phyloP scores from a whole-genome alignment of 441 rosid species.

The Theobroma grandiflorum region DNA sequence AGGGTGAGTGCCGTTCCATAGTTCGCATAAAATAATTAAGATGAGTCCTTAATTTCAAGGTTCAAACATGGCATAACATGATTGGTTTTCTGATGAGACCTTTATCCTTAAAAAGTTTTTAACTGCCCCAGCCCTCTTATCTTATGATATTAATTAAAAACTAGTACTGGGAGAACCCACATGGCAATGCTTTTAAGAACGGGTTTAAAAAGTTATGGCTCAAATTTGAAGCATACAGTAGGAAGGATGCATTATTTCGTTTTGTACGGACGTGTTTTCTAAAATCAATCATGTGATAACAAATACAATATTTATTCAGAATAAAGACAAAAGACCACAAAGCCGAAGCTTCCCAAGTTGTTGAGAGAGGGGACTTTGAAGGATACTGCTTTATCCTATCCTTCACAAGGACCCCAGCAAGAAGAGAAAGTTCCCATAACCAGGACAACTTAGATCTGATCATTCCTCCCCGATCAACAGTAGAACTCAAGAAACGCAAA shows the following conservation, averaged over 20 bases:
- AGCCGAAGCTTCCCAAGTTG: constrained; percentile 31
- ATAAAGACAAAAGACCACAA: constrained; percentile 14
- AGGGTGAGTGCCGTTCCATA: neutral
- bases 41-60: neutral
- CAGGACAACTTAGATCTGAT: neutral
- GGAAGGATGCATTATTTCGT: neutral
- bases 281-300: neutral
- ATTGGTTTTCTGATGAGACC: neutral
- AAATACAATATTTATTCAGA: neutral
- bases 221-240: neutral
- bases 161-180: neutral
- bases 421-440: constrained; percentile 30
- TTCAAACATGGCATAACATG: constrained; percentile 4
- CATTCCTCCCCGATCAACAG: neutral
- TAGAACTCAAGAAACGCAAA: neutral
- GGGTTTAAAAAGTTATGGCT: neutral
- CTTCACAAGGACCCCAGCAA: constrained; percentile 9
- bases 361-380: neutral
- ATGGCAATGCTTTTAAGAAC: constrained; percentile 17
- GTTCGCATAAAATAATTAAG: constrained; percentile 2
- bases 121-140: neutral
- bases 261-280: neutral
- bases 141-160: neutral
- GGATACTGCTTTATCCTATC: too few species aligned
- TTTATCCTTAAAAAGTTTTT: neutral